Evolutionary conservation across 345 rosid genomes (phyloP), one percentile per base, ranked within the genome.

Genomic region (Psidium guajava): DNA sequence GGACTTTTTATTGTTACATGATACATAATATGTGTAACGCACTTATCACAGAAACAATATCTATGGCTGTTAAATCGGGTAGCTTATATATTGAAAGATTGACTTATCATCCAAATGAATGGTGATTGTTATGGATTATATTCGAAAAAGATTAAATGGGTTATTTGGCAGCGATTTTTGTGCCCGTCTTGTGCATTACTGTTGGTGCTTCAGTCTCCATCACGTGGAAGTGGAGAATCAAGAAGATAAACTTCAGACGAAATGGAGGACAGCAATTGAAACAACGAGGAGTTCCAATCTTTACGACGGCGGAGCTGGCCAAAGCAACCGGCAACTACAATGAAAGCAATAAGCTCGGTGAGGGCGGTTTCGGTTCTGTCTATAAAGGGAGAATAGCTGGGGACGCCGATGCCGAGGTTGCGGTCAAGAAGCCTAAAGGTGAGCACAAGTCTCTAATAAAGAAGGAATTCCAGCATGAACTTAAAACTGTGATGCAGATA

Each of bases 271-370:
- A 14, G 11, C 5, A 6, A 11, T 14, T 61, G 11, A 15, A 28
- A 28, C 20, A 7, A 1, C 1, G 0, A 4, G 0, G 18, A 6
- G 21, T 61, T 61, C 10, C 1, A 15, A 28, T 61, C 21, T 61
- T 61, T 16, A 15, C 22, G 0, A 8, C 15, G 11, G 18, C 42
- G 0, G 3, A 28, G 0, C 2, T 61, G 11, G 42, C 40, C 0
- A 6, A 6, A 28, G 74, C 22, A 61, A 28, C 74, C 42, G 8
- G 28, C 11, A 12, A 58, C 18, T 58, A 58, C 13, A 16, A 58
- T 58, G 69, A 58, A 12, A 8, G 42, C 6, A 28, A 15, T 0
- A 3, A 61, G 74, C 74, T 61, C 5, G 2, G 11, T 16, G 8
- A 61, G 2, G 21, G 15, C 1, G 1, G 5, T 61, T 61, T 61